Conservation (phyloP, 1,284 basidiomycete genomes). For the Austroboletus niveus region DNA sequence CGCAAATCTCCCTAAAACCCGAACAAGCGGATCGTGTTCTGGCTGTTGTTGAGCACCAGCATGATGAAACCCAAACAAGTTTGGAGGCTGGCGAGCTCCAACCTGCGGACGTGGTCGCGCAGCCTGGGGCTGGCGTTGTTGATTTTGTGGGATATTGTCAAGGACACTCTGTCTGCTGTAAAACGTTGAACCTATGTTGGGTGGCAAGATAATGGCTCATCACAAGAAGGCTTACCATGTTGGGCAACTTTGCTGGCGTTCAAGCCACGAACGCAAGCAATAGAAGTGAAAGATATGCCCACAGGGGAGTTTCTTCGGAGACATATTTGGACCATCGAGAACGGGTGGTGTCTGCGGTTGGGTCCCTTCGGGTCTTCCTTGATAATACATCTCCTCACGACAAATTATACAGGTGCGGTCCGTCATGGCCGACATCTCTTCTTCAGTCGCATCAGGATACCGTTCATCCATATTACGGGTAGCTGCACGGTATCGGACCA, state of each 20-base stretch:
- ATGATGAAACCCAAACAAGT: constrained; percentile 27
- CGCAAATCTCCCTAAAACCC: constrained; percentile 50
- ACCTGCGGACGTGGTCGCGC: constrained; percentile 37
- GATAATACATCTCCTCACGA: constrained; percentile 89
- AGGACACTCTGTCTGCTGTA: constrained; percentile 83
- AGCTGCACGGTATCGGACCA: constrained; percentile 90
- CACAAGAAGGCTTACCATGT: constrained; percentile 75
- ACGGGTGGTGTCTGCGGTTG: constrained; percentile 33
- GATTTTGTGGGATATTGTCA: constrained; percentile 43
- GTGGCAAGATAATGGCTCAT: constrained; percentile 4
- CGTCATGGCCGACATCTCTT: constrained; percentile 76
- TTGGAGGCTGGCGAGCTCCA: constrained; percentile 29
- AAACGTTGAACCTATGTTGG: constrained; percentile 14
- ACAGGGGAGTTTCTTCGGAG: constrained; percentile 94
- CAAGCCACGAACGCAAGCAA: constrained; percentile 95
- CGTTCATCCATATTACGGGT: constrained; percentile 96
- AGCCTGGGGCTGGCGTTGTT: constrained; percentile 35
- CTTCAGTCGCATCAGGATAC: constrained; percentile 91
- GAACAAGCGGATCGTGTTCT: constrained; percentile 38
- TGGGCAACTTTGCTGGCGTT: constrained; percentile 93
- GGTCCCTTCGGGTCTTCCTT: constrained; percentile 34
- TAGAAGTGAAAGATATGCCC: constrained; percentile 99
- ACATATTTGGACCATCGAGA: constrained; percentile 83
- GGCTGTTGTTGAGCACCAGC: constrained; percentile 31
- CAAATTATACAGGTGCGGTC: constrained; percentile 98